Percentiles rank a stretch among this genome's conserved stretches.
Evolutionary conservation across 2,329 filamentous ascomycete species (phyloP).

Genomic region (Fonsecaea multimorphosa): DNA sequence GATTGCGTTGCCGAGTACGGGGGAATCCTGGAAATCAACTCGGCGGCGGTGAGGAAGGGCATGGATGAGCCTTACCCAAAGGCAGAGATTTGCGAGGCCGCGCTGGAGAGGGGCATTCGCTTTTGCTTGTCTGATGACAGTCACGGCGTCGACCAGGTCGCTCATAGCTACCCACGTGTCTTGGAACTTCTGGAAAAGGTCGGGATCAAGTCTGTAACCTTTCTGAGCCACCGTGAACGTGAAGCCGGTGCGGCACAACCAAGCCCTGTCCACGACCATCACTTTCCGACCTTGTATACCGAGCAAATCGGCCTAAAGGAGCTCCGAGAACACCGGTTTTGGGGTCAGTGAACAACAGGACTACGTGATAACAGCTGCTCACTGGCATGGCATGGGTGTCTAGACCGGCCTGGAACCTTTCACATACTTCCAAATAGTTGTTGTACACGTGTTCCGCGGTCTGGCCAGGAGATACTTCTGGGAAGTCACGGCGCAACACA

Average conservation of each 20-base stretch:
- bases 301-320: constrained; percentile 21
- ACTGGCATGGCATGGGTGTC: neutral
- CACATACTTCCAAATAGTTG: neutral
- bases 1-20: constrained; percentile 72
- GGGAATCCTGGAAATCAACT: constrained; percentile 89
- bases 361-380: neutral
- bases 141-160: constrained; percentile 84
- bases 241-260: neutral
- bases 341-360: neutral
- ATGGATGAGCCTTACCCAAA: constrained; percentile 89
- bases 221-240: constrained; percentile 41
- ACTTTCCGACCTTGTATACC: constrained; percentile 22
- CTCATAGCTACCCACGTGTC: constrained; percentile 77
- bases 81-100: constrained; percentile 76
- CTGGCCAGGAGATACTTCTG: neutral
- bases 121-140: constrained; percentile 96
- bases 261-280: constrained; percentile 2
- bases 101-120: constrained; percentile 72
- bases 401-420: neutral
- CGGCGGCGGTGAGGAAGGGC: constrained; percentile 84
- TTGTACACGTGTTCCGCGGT: neutral
- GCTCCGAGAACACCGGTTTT: constrained; percentile 26
- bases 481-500: neutral
- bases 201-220: constrained; percentile 49
- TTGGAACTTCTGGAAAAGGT: constrained; percentile 69